Conservation (phyloP, 768 basidiomycete genomes). For the Collybia mongolica region DNA sequence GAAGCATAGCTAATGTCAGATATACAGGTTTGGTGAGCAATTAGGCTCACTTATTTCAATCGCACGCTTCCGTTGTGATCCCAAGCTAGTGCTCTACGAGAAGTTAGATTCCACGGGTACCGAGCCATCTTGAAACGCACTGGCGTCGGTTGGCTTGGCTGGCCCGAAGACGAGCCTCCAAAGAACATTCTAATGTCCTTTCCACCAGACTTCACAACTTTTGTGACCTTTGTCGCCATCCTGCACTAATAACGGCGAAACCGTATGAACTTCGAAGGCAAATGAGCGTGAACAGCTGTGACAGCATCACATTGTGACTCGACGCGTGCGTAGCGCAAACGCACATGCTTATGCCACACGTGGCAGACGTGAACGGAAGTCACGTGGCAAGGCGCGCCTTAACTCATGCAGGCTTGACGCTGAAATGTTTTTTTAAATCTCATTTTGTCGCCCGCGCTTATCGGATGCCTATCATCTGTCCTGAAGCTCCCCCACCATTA, state of each 20-base stretch:
- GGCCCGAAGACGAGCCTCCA: slow-evolving; percentile 16
- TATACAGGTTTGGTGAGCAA: not conserved
- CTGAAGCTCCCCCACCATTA: too few species aligned
- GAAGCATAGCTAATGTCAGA: not conserved
- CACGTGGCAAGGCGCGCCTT: too few species aligned
- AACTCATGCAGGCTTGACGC: too few species aligned
- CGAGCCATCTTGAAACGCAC: slow-evolving; percentile 2
- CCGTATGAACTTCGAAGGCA: not conserved
- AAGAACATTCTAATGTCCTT: slow-evolving; percentile 42
- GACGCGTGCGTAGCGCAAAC: slow-evolving; percentile 1
- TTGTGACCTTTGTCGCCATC: slow-evolving; percentile 22
- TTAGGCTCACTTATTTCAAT: slow-evolving; percentile 28
- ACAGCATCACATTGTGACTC: not conserved
- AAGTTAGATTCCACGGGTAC: not conserved
- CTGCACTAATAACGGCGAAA: not conserved
- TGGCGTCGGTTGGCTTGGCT: slow-evolving; percentile 8
- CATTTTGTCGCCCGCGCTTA: too few species aligned
- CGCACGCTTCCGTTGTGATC: slow-evolving; percentile 15
- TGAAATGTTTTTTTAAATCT: too few species aligned
- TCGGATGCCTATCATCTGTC: too few species aligned
- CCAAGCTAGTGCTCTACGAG: slow-evolving; percentile 7
- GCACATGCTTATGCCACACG: too few species aligned
- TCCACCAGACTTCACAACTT: slow-evolving; percentile 25
- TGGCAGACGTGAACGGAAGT: too few species aligned
- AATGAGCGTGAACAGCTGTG: not conserved